Conservation (phyloP, 2,329 filamentous ascomycete species). For the Chaetomium strumarium region DNA sequence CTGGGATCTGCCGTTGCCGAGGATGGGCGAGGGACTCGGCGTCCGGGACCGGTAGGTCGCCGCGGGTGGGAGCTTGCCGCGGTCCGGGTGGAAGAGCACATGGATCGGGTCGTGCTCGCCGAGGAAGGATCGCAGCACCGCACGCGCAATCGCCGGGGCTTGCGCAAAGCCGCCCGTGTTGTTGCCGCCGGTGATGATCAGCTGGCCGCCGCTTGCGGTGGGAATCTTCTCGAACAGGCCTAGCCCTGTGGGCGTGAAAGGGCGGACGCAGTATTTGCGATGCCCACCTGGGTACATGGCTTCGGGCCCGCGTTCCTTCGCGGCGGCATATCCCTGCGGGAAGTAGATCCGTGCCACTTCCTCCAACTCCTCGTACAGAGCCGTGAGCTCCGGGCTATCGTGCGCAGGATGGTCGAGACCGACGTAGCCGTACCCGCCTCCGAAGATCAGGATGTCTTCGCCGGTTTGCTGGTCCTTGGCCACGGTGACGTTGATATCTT, state of each 20-base stretch:
- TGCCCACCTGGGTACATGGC: not conserved
- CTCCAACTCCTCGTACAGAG: not conserved
- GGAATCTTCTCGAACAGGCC: not conserved
- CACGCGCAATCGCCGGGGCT: not conserved
- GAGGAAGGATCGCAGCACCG: not conserved
- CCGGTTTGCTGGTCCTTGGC: slow-evolving; percentile 1
- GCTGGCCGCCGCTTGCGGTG: not conserved
- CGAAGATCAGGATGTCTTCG: not conserved
- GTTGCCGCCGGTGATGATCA: slow-evolving; percentile 1
- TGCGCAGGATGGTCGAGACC: not conserved
- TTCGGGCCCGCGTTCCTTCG: not conserved
- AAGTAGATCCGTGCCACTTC: slow-evolving; percentile 1
- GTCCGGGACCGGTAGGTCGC: not conserved
- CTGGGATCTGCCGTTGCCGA: too few species aligned
- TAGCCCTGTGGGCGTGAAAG: not conserved
- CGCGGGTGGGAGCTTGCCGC: not conserved
- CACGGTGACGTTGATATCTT: slow-evolving; percentile 1
- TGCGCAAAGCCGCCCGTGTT: not conserved
- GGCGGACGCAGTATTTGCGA: not conserved
- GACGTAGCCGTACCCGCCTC: not conserved
- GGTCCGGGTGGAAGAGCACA: not conserved
- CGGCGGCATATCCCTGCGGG: not conserved
- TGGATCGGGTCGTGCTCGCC: not conserved
- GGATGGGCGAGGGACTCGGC: not conserved
- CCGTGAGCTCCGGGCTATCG: not conserved